A percentile compares a stretch with the other conserved stretches of the same genome.
These are phyloP conservation scores for Salvia miltiorrhiza DNA, from an alignment of 257 asterid species.

Conservation along the genomic window DNA sequence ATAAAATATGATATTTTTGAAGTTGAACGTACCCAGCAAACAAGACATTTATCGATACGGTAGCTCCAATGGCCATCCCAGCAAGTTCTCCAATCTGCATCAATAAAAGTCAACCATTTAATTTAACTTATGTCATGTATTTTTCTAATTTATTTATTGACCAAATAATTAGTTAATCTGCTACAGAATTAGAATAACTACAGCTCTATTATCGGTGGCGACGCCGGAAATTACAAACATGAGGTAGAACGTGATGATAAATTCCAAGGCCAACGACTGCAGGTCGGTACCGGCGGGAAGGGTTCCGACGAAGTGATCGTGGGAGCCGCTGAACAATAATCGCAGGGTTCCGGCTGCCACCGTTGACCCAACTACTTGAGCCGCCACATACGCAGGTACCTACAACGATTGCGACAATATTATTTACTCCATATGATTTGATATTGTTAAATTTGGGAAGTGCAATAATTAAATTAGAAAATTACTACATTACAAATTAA, in stretches of 20 bases:
- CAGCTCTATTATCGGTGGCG: conserved; percentile 90
- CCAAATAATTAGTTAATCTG: neutral
- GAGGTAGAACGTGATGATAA: conserved; percentile 83
- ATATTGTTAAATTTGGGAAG: too few species aligned
- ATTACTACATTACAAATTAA: too few species aligned
- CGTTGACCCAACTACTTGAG: conserved; percentile 78
- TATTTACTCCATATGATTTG: neutral
- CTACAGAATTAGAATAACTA: conserved; percentile 17
- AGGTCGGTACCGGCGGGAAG: conserved; percentile 52
- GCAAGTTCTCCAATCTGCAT: conserved; percentile 15
- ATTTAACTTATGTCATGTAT: neutral
- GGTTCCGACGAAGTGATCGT: conserved; percentile 74
- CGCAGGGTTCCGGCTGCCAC: conserved; percentile 81
- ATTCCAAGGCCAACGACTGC: conserved; percentile 68
- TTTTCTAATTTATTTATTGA: neutral
- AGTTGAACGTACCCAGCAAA: neutral
- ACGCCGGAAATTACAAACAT: conserved; percentile 94
- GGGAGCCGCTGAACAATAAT: conserved; percentile 57
- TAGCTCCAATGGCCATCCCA: conserved; percentile 2
- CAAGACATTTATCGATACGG: neutral
- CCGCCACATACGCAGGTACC: conserved; percentile 75
- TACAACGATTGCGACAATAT: conserved; percentile 15
- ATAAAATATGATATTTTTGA: too few species aligned
- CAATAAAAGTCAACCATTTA: neutral
- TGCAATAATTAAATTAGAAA: too few species aligned